A percentile compares a stretch with the other conserved stretches of the same genome.
Evolutionary conservation across 345 rosid species (phyloP).

Genomic region (Erodium maritimum): DNA sequence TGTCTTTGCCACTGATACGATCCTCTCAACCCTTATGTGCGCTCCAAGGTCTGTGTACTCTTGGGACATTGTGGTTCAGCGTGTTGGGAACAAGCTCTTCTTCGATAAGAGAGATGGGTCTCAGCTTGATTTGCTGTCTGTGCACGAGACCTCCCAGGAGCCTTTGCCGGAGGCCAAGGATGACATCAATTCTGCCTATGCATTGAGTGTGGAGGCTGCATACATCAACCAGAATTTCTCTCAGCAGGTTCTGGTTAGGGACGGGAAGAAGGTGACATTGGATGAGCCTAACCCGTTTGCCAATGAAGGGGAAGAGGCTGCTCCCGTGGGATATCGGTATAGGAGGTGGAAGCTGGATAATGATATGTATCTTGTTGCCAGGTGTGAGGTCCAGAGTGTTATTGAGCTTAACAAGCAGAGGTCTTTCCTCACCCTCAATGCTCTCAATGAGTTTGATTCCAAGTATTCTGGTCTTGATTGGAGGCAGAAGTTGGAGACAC

Average conservation of each 20-base stretch:
- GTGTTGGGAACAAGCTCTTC: slow-evolving; percentile 85
- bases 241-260: slow-evolving; percentile 74
- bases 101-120: slow-evolving; percentile 89
- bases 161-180: slow-evolving; percentile 82
- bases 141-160: slow-evolving; percentile 89
- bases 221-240: slow-evolving; percentile 78
- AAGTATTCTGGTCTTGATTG: slow-evolving; percentile 95
- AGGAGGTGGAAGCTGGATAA: slow-evolving; percentile 94
- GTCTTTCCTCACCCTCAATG: slow-evolving; percentile 71
- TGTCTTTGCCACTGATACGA: slow-evolving; percentile 79
- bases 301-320: slow-evolving; percentile 86
- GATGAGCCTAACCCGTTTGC: slow-evolving; percentile 92
- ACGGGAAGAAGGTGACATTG: slow-evolving; percentile 67
- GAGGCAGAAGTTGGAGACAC: slow-evolving; percentile 98
- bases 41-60: slow-evolving; percentile 91
- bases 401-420: slow-evolving; percentile 68
- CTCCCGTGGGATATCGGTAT: slow-evolving; percentile 87
- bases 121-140: slow-evolving; percentile 79
- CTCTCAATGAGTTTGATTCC: slow-evolving; percentile 90
- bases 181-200: slow-evolving; percentile 70
- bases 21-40: slow-evolving; percentile 77
- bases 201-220: slow-evolving; percentile 81
- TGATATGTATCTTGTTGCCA: slow-evolving; percentile 57
- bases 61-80: slow-evolving; percentile 86
- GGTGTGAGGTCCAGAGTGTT: slow-evolving; percentile 92